Conservation (phyloP, 371 early-diverging fungal genomes). For the Lichtheimia ornata region DNA sequence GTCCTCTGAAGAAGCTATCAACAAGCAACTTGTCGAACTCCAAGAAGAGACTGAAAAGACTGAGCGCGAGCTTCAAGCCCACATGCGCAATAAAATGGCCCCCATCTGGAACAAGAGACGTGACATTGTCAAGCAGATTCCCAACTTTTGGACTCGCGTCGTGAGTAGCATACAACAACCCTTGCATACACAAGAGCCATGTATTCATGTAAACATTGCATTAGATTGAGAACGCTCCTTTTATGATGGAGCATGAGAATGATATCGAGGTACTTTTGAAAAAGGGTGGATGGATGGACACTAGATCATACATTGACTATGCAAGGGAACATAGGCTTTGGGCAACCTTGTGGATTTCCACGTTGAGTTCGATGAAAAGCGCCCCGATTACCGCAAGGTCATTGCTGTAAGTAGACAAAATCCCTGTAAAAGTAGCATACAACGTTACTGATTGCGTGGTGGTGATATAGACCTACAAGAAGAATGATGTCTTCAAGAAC, state of each 20-base stretch:
- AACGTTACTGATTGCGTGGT: not conserved
- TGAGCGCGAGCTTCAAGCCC: slow-evolving; percentile 34
- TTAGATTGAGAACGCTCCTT: slow-evolving; percentile 41
- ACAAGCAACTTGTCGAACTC: slow-evolving; percentile 34
- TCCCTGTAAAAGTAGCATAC: not conserved
- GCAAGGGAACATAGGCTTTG: slow-evolving; percentile 20
- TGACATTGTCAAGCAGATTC: slow-evolving; percentile 55
- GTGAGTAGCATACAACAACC: slow-evolving; percentile 20
- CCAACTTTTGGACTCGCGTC: slow-evolving; percentile 56
- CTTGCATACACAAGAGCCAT: not conserved
- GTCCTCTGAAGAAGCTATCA: slow-evolving; percentile 34
- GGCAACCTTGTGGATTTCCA: slow-evolving; percentile 58
- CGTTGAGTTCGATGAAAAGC: slow-evolving; percentile 53
- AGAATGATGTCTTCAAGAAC: slow-evolving; percentile 59
- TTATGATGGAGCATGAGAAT: slow-evolving; percentile 20
- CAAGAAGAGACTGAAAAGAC: slow-evolving; percentile 41
- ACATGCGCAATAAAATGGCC: slow-evolving; percentile 48
- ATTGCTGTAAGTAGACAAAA: slow-evolving; percentile 40
- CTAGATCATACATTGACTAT: not conserved
- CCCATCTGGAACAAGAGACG: slow-evolving; percentile 63
- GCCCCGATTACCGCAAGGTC: slow-evolving; percentile 51
- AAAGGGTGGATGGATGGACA: not conserved
- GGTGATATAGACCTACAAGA: slow-evolving; percentile 47
- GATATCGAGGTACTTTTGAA: slow-evolving; percentile 27
- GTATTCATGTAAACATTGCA: slow-evolving; percentile 1